Conservation (phyloP, 306 rosid genomes). For the Rosa chinensis region DNA sequence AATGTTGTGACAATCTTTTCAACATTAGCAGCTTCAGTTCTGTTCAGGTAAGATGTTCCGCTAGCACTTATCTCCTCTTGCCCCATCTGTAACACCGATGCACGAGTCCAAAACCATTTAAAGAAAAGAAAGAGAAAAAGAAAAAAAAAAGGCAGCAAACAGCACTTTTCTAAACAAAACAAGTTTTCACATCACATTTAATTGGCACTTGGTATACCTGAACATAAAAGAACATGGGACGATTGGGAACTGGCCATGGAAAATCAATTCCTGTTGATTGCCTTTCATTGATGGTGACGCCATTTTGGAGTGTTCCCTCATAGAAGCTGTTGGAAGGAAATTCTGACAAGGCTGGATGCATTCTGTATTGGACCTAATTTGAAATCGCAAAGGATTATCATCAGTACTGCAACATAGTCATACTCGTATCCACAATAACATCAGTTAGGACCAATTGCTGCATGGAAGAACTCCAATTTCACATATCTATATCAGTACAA, state of each 20-base stretch:
- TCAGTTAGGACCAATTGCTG: neutral
- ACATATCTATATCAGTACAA: neutral
- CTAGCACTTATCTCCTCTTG: constrained; percentile 99
- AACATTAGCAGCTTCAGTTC: constrained; percentile 99
- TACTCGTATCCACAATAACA: neutral
- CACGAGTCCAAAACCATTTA: constrained; percentile 1
- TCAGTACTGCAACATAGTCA: neutral
- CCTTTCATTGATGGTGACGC: constrained; percentile 95
- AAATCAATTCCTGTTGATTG: constrained; percentile 94
- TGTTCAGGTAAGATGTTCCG: constrained; percentile 93
- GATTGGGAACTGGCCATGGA: constrained; percentile 99
- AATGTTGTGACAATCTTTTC: constrained; percentile 98
- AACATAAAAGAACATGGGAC: constrained; percentile 98
- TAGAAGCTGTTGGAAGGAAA: constrained; percentile 98
- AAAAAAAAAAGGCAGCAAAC: neutral
- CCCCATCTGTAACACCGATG: constrained; percentile 75
- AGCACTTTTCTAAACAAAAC: neutral
- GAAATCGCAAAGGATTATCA: constrained; percentile 15
- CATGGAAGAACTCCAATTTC: neutral
- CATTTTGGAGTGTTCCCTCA: constrained; percentile 98
- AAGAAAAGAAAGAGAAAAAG: neutral
- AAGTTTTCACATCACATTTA: neutral
- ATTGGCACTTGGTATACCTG: constrained; percentile 56
- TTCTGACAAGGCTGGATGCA: constrained; percentile 97
- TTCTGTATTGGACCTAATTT: constrained; percentile 94